Evolutionary conservation across 2,329 filamentous ascomycete genomes (phyloP).

Genomic region (Aureobasidium sp.): DNA sequence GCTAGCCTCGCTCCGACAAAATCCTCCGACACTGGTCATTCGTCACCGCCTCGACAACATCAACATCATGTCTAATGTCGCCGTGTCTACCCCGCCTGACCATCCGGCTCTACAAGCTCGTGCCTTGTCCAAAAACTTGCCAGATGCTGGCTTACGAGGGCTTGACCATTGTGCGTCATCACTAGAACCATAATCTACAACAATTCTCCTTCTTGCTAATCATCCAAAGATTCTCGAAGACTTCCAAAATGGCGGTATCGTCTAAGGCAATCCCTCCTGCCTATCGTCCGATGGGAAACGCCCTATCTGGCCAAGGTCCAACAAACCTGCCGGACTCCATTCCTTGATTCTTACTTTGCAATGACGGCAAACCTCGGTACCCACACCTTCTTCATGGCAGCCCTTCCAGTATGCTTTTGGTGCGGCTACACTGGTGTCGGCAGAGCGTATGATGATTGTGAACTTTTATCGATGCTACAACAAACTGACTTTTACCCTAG

Average conservation of each 20-base stretch:
- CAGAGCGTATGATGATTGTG: conserved; percentile 63
- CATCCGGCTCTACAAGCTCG: conserved; percentile 2
- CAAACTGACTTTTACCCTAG: conserved; percentile 21
- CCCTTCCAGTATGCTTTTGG: conserved; percentile 93
- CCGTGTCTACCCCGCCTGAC: neutral
- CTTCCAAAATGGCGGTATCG: conserved; percentile 85
- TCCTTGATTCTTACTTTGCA: conserved; percentile 93
- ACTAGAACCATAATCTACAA: neutral
- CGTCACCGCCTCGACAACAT: conserved; percentile 6
- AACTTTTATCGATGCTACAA: neutral
- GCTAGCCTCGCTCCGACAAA: neutral
- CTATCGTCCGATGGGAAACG: conserved; percentile 88
- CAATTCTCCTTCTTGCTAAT: neutral
- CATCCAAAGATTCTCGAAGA: conserved; percentile 26
- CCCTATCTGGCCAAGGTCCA: conserved; percentile 87
- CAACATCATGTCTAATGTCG: conserved; percentile 15
- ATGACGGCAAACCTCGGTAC: conserved; percentile 94
- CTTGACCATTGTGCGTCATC: conserved; percentile 17
- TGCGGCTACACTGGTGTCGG: conserved; percentile 80
- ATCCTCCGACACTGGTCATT: neutral
- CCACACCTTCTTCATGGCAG: conserved; percentile 98
- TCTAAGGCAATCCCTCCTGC: conserved; percentile 73
- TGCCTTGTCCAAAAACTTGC: conserved; percentile 5
- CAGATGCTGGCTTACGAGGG: conserved; percentile 14
- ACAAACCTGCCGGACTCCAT: conserved; percentile 67